Percentiles rank a stretch among this genome's conserved stretches.
phyloP scores from a whole-genome alignment of 129 eudicot species.

The Helianthus tuberosus region DNA sequence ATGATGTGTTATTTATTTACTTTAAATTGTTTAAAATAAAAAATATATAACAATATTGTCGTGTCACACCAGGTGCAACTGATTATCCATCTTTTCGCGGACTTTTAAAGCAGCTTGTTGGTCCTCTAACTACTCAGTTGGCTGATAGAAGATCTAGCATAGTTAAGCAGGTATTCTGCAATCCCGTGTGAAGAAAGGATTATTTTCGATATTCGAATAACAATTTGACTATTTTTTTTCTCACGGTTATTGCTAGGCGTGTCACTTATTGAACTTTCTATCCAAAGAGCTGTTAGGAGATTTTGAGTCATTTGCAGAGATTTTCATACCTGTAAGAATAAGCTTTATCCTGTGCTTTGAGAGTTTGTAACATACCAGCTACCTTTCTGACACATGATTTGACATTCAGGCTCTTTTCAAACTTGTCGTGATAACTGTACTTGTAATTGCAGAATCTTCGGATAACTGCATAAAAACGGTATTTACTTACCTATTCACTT shows the following conservation, averaged over 20 bases:
- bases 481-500: slow-evolving; percentile 10
- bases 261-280: slow-evolving; percentile 80
- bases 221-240: not conserved
- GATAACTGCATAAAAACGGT: slow-evolving; percentile 99
- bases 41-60: not conserved
- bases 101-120: slow-evolving; percentile 91
- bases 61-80: slow-evolving; percentile 66
- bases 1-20: not conserved
- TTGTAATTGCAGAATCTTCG: slow-evolving; percentile 96
- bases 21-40: not conserved
- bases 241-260: slow-evolving; percentile 56
- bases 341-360: not conserved
- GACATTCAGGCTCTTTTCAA: slow-evolving; percentile 90
- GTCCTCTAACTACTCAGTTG: slow-evolving; percentile 85
- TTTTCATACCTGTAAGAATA: slow-evolving; percentile 84
- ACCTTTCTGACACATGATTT: slow-evolving; percentile 44
- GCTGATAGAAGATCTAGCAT: slow-evolving; percentile 97
- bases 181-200: slow-evolving; percentile 5
- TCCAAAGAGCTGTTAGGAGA: slow-evolving; percentile 97
- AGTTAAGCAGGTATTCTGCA: slow-evolving; percentile 79
- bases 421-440: slow-evolving; percentile 99
- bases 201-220: slow-evolving; percentile 7
- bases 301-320: slow-evolving; percentile 92
- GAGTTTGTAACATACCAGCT: slow-evolving; percentile 11
- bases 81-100: slow-evolving; percentile 94